Evolutionary conservation across 2,329 filamentous ascomycete genomes (phyloP).

Genomic region (Zymoseptoria crescenta): DNA sequence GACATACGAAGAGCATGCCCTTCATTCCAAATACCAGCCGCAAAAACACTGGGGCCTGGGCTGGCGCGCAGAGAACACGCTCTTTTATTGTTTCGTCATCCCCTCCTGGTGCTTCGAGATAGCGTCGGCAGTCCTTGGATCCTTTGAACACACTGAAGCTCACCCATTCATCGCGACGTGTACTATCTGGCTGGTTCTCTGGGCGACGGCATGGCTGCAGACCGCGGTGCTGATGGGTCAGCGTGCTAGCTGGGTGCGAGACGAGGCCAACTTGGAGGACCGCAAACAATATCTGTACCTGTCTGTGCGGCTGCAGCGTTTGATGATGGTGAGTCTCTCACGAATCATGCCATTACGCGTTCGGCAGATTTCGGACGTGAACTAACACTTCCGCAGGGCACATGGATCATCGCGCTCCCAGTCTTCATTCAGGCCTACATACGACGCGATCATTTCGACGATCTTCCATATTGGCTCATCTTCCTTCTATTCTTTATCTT

Average conservation of each 20-base stretch:
- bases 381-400: slow-evolving; percentile 16
- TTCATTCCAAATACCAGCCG: slow-evolving; percentile 16
- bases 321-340: slow-evolving; percentile 26
- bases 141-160: slow-evolving; percentile 14
- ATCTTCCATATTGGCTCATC: slow-evolving; percentile 29
- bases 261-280: slow-evolving; percentile 26
- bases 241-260: slow-evolving; percentile 28
- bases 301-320: slow-evolving; percentile 25
- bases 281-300: slow-evolving; percentile 27
- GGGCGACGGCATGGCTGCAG: slow-evolving; percentile 28
- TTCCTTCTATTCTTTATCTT: slow-evolving; percentile 30
- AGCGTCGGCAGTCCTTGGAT: slow-evolving; percentile 20
- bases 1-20: slow-evolving; percentile 23
- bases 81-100: slow-evolving; percentile 27
- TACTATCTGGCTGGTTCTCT: slow-evolving; percentile 23
- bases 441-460: slow-evolving; percentile 13
- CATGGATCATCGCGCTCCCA: slow-evolving; percentile 24
- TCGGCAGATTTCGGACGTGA: slow-evolving; percentile 14
- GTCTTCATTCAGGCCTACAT: slow-evolving; percentile 29
- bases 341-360: slow-evolving; percentile 16
- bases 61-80: slow-evolving; percentile 16
- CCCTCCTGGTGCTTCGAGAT: slow-evolving; percentile 24
- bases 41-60: slow-evolving; percentile 26
- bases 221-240: slow-evolving; percentile 28
- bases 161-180: slow-evolving; percentile 21